These are phyloP conservation scores for Phytophthora nicotianae DNA, from an alignment of 352 stramenopile species.

Conservation along the genomic window DNA sequence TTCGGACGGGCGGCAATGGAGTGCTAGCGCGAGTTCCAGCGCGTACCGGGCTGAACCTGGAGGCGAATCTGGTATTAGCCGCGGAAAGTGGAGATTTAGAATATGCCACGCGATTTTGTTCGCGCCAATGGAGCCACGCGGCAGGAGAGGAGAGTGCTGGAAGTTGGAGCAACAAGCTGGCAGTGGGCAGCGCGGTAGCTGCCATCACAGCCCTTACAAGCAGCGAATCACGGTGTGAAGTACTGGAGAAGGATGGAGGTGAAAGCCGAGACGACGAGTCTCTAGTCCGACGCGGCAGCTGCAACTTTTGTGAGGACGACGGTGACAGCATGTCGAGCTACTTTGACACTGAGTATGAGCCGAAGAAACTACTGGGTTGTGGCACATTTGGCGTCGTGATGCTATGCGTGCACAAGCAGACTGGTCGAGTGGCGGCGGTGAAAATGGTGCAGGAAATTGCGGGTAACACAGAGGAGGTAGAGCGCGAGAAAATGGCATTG, in stretches of 20 bases:
- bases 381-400: conserved; percentile 87
- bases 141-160: background rate
- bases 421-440: conserved; percentile 65
- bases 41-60: conserved; percentile 16
- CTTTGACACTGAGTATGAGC: conserved; percentile 76
- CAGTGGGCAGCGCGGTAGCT: conserved; percentile 1
- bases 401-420: conserved; percentile 72
- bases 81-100: background rate
- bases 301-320: conserved; percentile 19
- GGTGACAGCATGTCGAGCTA: conserved; percentile 34
- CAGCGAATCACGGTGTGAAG: conserved; percentile 19
- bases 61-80: background rate
- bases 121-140: conserved; percentile 6
- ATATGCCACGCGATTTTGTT: background rate
- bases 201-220: conserved; percentile 6
- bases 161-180: background rate
- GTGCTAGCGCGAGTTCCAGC: conserved; percentile 6
- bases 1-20: conserved; percentile 16
- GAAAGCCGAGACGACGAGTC: conserved; percentile 1
- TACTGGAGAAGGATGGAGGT: conserved; percentile 10
- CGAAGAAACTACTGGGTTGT: conserved; percentile 62
- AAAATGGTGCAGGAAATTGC: conserved; percentile 78
- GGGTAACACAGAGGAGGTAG: conserved; percentile 62
- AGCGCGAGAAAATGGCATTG: conserved; percentile 64
- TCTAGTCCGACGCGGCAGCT: conserved; percentile 3